Base-by-base conservation (phyloP, 345 rosid species). In the Tarenaya hassleriana region DNA sequence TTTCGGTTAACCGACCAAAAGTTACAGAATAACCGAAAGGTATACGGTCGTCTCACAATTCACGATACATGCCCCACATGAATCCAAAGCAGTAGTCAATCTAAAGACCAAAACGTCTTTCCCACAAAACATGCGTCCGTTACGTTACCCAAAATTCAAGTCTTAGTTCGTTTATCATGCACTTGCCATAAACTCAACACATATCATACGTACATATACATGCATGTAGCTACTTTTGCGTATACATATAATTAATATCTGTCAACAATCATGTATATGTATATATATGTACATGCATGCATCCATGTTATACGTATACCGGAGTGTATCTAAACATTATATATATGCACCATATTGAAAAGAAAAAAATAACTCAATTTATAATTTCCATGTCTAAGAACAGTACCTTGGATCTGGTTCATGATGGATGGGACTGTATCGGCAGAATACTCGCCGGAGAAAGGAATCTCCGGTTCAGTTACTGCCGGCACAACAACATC, bases 381-480 rank as follows among this genome's bases (percentile, higher is more conserved):
- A 8, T 17, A 17, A 16, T 16, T 2, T 7, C 16, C 16, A 12
- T 7, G 31, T 7, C 10, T 19, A 48, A 50, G n/a, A n/a, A n/a
- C n/a, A n/a, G 64, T 63, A 77, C 91, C 91, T 62, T 74, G 82
- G 60, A 67, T 44, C 15, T 60, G 75, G 64, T 34, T 47, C 33
- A 52, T 39, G 12, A 67, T 52, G 27, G 69, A 71, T 73, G 85
- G 73, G 71, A 71, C 68, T 64, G 73, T 60, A 16, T 15, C 42
- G 37, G 56, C 21, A 54, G 53, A 43, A 24, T 59, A 56, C 47
- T 24, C 53, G 24, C 47, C 40, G 43, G 32, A 35, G 51, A 65
- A 51, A 46, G 9, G 14, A 19, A 8, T 51, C 29, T n/a, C 49
- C 32, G 69, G 59, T 13, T 49, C 62, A 16, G 52, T 34, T 42